Conservation (phyloP, 2,329 filamentous ascomycete genomes). For the Alternaria tenuissima region DNA sequence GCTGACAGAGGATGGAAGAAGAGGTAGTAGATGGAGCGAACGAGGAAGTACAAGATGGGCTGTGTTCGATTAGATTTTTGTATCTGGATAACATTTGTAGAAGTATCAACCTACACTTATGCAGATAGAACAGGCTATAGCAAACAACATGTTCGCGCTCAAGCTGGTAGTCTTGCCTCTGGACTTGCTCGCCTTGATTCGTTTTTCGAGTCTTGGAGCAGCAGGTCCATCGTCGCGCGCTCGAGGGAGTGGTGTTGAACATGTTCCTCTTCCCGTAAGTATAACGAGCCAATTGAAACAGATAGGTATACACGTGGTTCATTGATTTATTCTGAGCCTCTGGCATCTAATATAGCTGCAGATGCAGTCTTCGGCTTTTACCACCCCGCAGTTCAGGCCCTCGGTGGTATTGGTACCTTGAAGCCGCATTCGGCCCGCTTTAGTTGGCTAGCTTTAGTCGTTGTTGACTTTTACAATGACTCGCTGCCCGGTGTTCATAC, state of each 20-base stretch:
- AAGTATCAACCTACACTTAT: not conserved
- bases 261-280: not conserved
- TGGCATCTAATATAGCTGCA: not conserved
- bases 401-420: not conserved
- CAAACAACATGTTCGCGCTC: not conserved
- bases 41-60: not conserved
- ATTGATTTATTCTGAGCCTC: not conserved
- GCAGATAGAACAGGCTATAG: not conserved
- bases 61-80: not conserved
- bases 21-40: conserved; percentile 8
- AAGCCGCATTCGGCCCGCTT: conserved; percentile 4
- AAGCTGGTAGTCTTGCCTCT: not conserved
- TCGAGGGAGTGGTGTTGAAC: not conserved
- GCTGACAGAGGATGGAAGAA: conserved; percentile 4
- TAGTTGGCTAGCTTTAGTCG: not conserved
- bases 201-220: not conserved
- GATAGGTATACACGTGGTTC: not conserved
- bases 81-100: not conserved
- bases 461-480: not conserved
- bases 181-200: not conserved
- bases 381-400: not conserved
- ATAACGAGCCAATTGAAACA: not conserved
- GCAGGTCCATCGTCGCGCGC: not conserved
- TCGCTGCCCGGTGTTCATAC: not conserved
- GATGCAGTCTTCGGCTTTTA: not conserved